Percentiles rank a stretch among this genome's conserved stretches.
phyloP scores from a whole-genome alignment of 257 asterid genomes.

The Lycium barbarum region DNA sequence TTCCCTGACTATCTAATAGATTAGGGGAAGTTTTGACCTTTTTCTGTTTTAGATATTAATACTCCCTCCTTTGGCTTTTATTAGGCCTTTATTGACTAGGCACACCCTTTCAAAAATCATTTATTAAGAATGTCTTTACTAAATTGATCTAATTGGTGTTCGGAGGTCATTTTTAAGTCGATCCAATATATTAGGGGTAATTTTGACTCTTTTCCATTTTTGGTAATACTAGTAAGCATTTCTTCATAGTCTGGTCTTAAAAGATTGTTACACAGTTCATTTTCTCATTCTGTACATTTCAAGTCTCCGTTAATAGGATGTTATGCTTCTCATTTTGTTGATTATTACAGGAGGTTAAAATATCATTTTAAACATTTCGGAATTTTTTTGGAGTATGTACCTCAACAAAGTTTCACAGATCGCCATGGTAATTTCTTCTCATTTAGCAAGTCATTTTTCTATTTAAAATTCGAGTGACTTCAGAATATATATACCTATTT shows the following conservation, averaged over 20 bases:
- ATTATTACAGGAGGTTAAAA: background rate
- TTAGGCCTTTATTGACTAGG: too few species aligned
- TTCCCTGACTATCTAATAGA: too few species aligned
- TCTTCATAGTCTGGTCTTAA: background rate
- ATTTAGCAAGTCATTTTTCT: background rate
- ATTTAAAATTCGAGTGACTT: background rate
- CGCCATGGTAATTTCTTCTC: background rate
- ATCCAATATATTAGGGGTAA: background rate
- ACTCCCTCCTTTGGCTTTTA: too few species aligned
- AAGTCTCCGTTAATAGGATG: background rate
- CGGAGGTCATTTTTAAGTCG: background rate
- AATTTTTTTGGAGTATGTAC: background rate
- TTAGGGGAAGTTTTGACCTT: too few species aligned
- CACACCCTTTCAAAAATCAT: background rate
- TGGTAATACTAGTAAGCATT: background rate
- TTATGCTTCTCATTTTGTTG: background rate
- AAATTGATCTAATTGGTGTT: background rate
- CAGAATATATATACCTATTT: background rate
- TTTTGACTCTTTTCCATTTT: background rate
- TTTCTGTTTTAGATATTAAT: too few species aligned
- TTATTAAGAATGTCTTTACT: background rate
- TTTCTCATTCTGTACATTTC: background rate
- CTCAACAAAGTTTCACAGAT: background rate
- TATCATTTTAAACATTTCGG: background rate
- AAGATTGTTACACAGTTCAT: background rate